Conservation (phyloP, 1,139 yeast genomes). For the Candida tropicalis region DNA sequence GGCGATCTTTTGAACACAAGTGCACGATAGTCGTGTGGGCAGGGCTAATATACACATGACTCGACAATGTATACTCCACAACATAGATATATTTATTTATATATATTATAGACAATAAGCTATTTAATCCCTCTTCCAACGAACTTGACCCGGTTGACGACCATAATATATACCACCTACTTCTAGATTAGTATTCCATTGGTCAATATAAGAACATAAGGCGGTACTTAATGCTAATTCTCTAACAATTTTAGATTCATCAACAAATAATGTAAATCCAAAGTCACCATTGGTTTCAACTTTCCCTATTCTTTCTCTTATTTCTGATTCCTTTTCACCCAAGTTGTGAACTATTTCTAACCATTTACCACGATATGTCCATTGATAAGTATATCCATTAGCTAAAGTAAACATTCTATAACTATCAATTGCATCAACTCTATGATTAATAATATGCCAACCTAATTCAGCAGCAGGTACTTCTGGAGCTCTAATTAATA, state of each 20-base stretch:
- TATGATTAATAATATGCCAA: slow-evolving; percentile 62
- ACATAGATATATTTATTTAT: too few relatives aligned
- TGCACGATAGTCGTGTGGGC: too few relatives aligned
- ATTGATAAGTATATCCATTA: slow-evolving; percentile 62
- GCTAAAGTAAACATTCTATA: slow-evolving; percentile 61
- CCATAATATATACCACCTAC: slow-evolving; percentile 66
- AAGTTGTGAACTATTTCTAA: slow-evolving; percentile 57
- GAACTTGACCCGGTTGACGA: slow-evolving; percentile 50
- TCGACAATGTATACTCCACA: too few relatives aligned
- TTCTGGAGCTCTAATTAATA: slow-evolving; percentile 51
- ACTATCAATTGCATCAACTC: slow-evolving; percentile 63
- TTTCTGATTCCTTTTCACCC: slow-evolving; percentile 65
- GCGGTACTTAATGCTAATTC: slow-evolving; percentile 64
- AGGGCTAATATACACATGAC: too few relatives aligned
- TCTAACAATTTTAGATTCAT: slow-evolving; percentile 53
- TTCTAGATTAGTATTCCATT: slow-evolving; percentile 63
- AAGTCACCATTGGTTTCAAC: slow-evolving; percentile 49
- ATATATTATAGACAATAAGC: too few relatives aligned
- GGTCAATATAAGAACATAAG: slow-evolving; percentile 61
- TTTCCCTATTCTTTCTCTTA: slow-evolving; percentile 60
- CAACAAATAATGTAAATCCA: slow-evolving; percentile 57
- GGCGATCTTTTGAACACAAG: too few relatives aligned
- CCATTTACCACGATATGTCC: slow-evolving; percentile 63
- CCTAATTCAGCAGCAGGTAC: slow-evolving; percentile 58
- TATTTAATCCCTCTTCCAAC: slow-evolving; percentile 59